A percentile compares a stretch with the other conserved stretches of the same genome.
These are phyloP conservation scores for Spathaspora girioi DNA, from an alignment of 805 yeast species.

Conservation along the genomic window DNA sequence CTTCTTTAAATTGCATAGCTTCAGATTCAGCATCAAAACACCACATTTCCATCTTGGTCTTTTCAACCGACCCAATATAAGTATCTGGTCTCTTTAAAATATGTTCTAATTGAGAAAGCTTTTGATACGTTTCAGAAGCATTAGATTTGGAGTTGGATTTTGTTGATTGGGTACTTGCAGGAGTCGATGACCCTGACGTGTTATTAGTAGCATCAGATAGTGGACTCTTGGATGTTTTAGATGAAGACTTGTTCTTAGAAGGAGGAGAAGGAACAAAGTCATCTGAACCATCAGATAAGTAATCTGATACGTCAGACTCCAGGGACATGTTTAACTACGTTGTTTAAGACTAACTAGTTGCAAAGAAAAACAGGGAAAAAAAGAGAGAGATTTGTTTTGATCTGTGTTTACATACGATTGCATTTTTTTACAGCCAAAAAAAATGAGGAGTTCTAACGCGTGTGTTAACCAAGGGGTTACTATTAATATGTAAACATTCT, in stretches of 20 bases:
- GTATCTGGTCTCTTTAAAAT: conserved; percentile 97
- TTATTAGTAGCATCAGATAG: conserved; percentile 22
- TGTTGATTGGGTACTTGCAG: conserved; percentile 8
- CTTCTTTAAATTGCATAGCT: conserved; percentile 50
- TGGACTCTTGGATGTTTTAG: conserved; percentile 9
- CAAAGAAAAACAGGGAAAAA: neutral
- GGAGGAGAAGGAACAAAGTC: conserved; percentile 14
- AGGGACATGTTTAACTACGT: conserved; percentile 3
- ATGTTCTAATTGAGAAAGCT: conserved; percentile 92
- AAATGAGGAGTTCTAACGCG: neutral
- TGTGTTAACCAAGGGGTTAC: no score
- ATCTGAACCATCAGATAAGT: conserved; percentile 15
- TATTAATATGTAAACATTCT: no score
- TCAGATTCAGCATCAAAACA: conserved; percentile 53
- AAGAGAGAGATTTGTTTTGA: neutral
- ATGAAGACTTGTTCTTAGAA: conserved; percentile 5
- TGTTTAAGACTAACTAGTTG: neutral
- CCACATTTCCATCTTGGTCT: conserved; percentile 80
- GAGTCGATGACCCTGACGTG: conserved; percentile 3
- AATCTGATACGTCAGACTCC: conserved; percentile 11
- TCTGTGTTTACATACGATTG: neutral
- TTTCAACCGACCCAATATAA: conserved; percentile 92
- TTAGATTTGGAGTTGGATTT: conserved; percentile 11
- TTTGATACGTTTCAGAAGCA: conserved; percentile 81
- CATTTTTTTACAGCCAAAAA: neutral